Base-by-base conservation (phyloP, 2,329 filamentous ascomycete species). In the Dothidotthia symphoricarpi region DNA sequence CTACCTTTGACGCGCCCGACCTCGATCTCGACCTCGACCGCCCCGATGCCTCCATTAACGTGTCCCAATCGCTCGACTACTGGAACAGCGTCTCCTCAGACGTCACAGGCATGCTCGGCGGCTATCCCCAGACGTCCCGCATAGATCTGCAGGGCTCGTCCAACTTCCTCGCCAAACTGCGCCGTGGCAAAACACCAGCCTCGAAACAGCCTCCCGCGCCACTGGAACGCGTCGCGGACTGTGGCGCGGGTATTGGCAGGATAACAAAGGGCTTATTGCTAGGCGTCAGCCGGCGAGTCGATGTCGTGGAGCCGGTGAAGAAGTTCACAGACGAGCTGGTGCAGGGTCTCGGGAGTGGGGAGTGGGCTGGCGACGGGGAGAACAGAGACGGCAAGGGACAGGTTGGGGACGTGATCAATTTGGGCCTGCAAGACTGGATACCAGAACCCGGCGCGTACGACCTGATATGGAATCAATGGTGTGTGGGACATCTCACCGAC, bases 381-480 rank as follows among this genome's bases (percentile, higher is more conserved):
- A 28, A 13, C 10, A 47, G 44, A 2, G 31, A 39, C 9, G 50
- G 43, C 3, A 57, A 67, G 3, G 75, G 72, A 1, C 76, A 75
- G 28, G 63, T 80, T 1, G 85, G 85, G 1, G 69, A 75, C 15
- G 75, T 95, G 13, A 84, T 80, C 68, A 88, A 85, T 49, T 68
- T 83, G 2, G 87, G 88, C 0, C 69, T 95, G 1, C 84, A 95
- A 64, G 75, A 77, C 17, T 94, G 87, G 87, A 72, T 75, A 0
- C 58, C 66, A 6, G 55, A 60, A 14, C 16, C 36, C 4, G 57
- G 54, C 7, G 63, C 68, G 32, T 96, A 96, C 66, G 85, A 90
- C 61, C 65, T 95, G 30, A 81, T 96, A 44, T 95, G 88, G 87
- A 84, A 80, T 35, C 90, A 96, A 66, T 95, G 90, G 89, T 96